Evolutionary conservation across 2,329 filamentous ascomycete genomes (phyloP), one percentile per base, ranked within the genome.

Genomic region (Fusarium anguioides): DNA sequence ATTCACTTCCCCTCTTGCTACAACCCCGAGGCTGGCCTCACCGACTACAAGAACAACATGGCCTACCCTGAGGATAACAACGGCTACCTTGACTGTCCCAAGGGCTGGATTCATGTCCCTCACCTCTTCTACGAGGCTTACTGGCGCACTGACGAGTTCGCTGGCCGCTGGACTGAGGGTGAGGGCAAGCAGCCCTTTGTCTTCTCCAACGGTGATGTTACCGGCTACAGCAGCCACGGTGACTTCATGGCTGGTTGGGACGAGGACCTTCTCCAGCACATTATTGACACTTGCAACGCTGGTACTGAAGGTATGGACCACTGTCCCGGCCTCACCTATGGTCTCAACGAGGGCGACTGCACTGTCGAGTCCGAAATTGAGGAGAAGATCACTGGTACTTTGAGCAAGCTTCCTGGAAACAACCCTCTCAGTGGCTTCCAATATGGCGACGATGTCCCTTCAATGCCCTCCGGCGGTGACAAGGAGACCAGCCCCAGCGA

Each of bases 211-310:
- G 90, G 90, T 41, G 90, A 94, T 57, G 81, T 83, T 20, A 91
- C 91, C 12, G 91, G 91, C 55, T 92, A 86, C 80, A 87, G 87
- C 70, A 84, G 85, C 61, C 91, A 93, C 77, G 90, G 84, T 45
- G 91, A 94, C 77, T 93, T 94, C 79, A 78, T 91, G 67, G 87
- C 91, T 64, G 91, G 86, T 17, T 94, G 91, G 91, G 87, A 93
- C 68, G 82, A 86, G 63, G 76, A 81, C 26, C 82, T 84, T 42
- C 87, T 92, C 47, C 88, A 91, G 77, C 81, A 85, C 62, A 90
- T 91, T 66, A 88, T 92, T 68, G 83, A 91, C 74, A 86, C 81
- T 48, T 93, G 91, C 81, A 81, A 88, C 70, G 85, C 84, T 42
- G 84, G 87, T 46, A 84, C 84, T 57, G 66, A 74, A 8, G 87